These are phyloP conservation scores for Paulownia fortunei DNA, from an alignment of 257 asterid genomes.

Conservation along the genomic window DNA sequence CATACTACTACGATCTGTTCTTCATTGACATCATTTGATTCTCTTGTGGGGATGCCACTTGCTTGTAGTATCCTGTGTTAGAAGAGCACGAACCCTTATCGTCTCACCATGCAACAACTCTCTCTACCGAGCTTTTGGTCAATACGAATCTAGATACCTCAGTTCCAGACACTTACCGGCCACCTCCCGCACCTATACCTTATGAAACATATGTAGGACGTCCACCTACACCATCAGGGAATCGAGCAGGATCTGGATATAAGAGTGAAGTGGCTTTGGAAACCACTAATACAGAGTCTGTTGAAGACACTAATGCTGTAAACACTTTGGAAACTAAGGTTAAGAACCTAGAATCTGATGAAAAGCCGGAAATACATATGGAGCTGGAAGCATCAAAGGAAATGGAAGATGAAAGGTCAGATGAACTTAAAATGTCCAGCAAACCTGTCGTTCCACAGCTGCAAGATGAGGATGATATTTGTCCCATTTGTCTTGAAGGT, in stretches of 20 bases:
- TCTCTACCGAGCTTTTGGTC: conserved; percentile 71
- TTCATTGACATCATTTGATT: conserved; percentile 11
- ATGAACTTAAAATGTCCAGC: conserved; percentile 62
- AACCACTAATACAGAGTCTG: conserved; percentile 40
- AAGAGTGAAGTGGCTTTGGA: conserved; percentile 47
- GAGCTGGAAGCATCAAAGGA: conserved; percentile 50
- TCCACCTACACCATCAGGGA: conserved; percentile 48
- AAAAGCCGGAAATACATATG: conserved; percentile 34
- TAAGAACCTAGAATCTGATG: conserved; percentile 52
- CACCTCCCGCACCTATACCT: conserved; percentile 84
- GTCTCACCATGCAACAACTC: conserved; percentile 47
- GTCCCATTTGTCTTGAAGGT: conserved; percentile 94
- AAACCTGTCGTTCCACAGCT: conserved; percentile 41
- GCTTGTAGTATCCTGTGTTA: conserved; percentile 67
- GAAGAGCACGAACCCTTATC: conserved; percentile 66
- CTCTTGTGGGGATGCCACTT: conserved; percentile 37
- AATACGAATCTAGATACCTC: conserved; percentile 84
- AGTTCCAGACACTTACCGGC: conserved; percentile 67
- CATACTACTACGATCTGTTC: not conserved
- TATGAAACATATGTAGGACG: conserved; percentile 56
- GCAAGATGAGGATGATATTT: conserved; percentile 67
- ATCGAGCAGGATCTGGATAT: conserved; percentile 45
- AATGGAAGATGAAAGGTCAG: conserved; percentile 57
- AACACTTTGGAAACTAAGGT: conserved; percentile 52
- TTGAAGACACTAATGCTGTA: conserved; percentile 42